Evolutionary conservation across 129 eudicot species (phyloP).

Genomic region (Sambucus nigra): DNA sequence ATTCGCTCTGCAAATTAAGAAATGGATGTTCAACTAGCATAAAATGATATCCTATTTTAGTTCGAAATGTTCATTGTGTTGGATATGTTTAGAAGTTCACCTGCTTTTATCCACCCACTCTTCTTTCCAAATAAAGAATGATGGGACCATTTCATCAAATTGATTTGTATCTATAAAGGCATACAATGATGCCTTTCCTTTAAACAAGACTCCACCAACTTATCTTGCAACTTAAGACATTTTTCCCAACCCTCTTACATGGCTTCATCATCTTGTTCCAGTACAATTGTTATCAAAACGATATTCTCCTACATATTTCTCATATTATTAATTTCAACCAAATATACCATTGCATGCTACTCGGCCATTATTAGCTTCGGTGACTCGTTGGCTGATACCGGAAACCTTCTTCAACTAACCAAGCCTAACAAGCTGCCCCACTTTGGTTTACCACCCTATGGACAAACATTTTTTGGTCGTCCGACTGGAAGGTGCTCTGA

Average conservation of each 20-base stretch:
- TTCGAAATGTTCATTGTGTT: too few species aligned
- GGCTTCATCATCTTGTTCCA: conserved; percentile 14
- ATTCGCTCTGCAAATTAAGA: too few species aligned
- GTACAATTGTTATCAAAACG: neutral
- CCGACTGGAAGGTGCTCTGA: conserved; percentile 56
- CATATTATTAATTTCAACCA: neutral
- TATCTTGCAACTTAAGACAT: too few species aligned
- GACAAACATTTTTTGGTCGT: conserved; percentile 40
- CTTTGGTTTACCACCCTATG: conserved; percentile 33
- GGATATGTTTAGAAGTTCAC: too few species aligned
- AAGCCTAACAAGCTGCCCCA: conserved; percentile 10
- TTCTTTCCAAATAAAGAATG: too few species aligned
- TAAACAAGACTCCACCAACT: neutral
- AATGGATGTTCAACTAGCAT: too few species aligned
- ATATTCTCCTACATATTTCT: neutral
- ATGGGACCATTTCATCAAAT: too few species aligned
- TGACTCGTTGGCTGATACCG: conserved; percentile 60
- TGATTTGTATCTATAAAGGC: too few species aligned
- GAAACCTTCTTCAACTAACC: conserved; percentile 21
- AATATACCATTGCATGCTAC: conserved; percentile 21
- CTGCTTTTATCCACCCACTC: too few species aligned
- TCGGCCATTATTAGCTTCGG: conserved; percentile 53
- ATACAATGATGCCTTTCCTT: too few species aligned
- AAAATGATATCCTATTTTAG: too few species aligned
- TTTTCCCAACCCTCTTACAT: conserved; percentile 5